A percentile compares a stretch with the other conserved stretches of the same genome.
Conservation (phyloP, 2,329 filamentous ascomycete species). For the Ophiostoma novo-ulmi region DNA sequence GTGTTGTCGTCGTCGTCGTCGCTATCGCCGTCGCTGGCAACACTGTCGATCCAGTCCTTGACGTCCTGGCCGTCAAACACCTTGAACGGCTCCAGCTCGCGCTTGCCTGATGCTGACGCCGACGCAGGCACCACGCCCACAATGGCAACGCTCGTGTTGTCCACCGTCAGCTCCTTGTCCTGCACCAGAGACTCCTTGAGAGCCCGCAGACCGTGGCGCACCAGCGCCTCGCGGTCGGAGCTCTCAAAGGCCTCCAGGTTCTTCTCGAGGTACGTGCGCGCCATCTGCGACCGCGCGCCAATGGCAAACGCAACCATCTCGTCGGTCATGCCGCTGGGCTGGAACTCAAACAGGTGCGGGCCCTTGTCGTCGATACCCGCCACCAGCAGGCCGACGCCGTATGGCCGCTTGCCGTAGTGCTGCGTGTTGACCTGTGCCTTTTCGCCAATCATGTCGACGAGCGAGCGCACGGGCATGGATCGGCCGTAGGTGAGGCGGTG, state of each 20-base stretch:
- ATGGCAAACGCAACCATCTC: slow-evolving; percentile 97
- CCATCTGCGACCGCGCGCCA: slow-evolving; percentile 94
- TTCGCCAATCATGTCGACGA: slow-evolving; percentile 88
- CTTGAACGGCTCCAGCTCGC: slow-evolving; percentile 72
- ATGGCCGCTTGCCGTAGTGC: slow-evolving; percentile 92
- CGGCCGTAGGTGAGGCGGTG: slow-evolving; percentile 95
- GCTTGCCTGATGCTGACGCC: slow-evolving; percentile 46
- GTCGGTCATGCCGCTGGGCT: slow-evolving; percentile 90
- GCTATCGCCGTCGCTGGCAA: slow-evolving; percentile 50
- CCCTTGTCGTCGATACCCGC: slow-evolving; percentile 91
- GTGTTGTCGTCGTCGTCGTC: slow-evolving; percentile 38
- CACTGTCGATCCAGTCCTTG: slow-evolving; percentile 75
- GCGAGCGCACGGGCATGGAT: slow-evolving; percentile 80
- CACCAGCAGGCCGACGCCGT: slow-evolving; percentile 88
- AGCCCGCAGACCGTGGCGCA: slow-evolving; percentile 83
- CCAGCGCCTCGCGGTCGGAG: slow-evolving; percentile 74
- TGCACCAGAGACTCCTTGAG: slow-evolving; percentile 94
- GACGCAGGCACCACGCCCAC: slow-evolving; percentile 63
- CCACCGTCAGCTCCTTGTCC: slow-evolving; percentile 94
- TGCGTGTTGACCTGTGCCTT: slow-evolving; percentile 98
- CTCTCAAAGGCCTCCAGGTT: slow-evolving; percentile 78
- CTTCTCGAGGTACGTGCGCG: slow-evolving; percentile 90
- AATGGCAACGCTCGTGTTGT: slow-evolving; percentile 90
- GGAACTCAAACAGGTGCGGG: slow-evolving; percentile 97
- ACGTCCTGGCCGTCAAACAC: slow-evolving; percentile 87